phyloP scores from a whole-genome alignment of 2,329 filamentous ascomycete species.

The Colletotrichum sp. region DNA sequence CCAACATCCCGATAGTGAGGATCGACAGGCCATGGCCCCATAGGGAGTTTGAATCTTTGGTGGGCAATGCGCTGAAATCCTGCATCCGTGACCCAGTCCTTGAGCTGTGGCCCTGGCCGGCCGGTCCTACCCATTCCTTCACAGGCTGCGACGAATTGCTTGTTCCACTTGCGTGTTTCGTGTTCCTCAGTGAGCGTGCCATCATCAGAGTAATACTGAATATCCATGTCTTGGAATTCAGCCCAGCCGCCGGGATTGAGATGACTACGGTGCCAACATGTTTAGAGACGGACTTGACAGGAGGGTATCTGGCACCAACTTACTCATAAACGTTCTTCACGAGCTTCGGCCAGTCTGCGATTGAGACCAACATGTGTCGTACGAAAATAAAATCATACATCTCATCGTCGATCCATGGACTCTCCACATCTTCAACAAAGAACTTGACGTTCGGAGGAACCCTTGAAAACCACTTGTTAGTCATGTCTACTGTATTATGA shows the following conservation, averaged over 20 bases:
- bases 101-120: neutral
- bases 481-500: rapidly evolving
- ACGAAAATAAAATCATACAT: slow-evolving; percentile 41
- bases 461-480: slow-evolving; percentile 5
- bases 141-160: neutral
- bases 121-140: neutral
- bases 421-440: slow-evolving; percentile 40
- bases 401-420: slow-evolving; percentile 25
- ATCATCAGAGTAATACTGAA: neutral
- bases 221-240: neutral
- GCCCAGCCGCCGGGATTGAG: slow-evolving; percentile 24
- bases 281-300: neutral
- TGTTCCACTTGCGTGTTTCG: neutral
- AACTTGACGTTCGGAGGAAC: slow-evolving; percentile 39
- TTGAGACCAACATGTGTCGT: slow-evolving; percentile 34
- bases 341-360: slow-evolving; percentile 34
- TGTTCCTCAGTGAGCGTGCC: neutral
- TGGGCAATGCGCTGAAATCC: neutral
- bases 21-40: neutral
- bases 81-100: neutral
- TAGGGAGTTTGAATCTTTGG: neutral
- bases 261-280: slow-evolving; percentile 24
- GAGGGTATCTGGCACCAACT: neutral
- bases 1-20: neutral
- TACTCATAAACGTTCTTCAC: slow-evolving; percentile 28